These are phyloP conservation scores for Tetrahymena elliotti DNA, from an alignment of 73 alveolate species.

Conservation along the genomic window DNA sequence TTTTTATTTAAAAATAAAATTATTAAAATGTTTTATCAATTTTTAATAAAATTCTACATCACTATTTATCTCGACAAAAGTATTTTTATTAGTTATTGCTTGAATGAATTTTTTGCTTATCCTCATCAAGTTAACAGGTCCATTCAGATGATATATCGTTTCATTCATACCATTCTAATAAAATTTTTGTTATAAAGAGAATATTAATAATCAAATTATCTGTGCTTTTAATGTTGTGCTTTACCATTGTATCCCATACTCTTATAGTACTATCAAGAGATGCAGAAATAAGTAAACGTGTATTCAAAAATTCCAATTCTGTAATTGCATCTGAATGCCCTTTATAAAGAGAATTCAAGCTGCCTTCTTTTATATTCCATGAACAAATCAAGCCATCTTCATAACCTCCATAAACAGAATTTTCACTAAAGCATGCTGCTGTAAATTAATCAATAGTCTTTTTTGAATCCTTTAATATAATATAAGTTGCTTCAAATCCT, in stretches of 20 bases:
- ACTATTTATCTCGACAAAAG: not conserved
- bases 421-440: constrained; percentile 48
- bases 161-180: not conserved
- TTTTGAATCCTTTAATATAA: not conserved
- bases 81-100: not conserved
- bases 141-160: not conserved
- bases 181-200: not conserved
- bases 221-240: not conserved
- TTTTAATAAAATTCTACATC: not conserved
- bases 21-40: not conserved
- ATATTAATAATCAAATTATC: not conserved
- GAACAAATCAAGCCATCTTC: constrained; percentile 75
- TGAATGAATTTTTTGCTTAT: not conserved
- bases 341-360: constrained; percentile 30
- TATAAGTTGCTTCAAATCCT: not conserved
- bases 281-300: constrained; percentile 67
- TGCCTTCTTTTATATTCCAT: constrained; percentile 51
- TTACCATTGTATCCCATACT: constrained; percentile 69
- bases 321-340: constrained; percentile 60
- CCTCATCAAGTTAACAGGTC: not conserved
- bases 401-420: constrained; percentile 56
- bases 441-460: not conserved
- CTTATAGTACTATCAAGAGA: constrained; percentile 87
- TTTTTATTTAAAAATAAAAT: not conserved
- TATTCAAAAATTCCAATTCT: constrained; percentile 45